These are phyloP conservation scores for Hyphodiscus sp. DNA, from an alignment of 2,329 filamentous ascomycete species.

Conservation along the genomic window DNA sequence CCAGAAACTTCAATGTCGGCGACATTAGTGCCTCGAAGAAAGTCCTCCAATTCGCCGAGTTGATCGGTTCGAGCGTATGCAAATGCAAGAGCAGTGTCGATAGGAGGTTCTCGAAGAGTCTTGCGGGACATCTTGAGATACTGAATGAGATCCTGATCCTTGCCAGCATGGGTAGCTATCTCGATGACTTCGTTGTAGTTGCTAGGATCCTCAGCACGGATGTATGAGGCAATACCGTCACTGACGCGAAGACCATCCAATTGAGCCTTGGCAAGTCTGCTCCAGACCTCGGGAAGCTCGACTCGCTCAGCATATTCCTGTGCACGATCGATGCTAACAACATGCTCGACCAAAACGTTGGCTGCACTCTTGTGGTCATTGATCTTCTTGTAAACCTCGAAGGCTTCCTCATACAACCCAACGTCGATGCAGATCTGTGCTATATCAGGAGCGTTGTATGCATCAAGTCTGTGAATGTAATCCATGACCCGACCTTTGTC, in stretches of 20 bases:
- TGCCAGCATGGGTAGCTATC: slow-evolving; percentile 87
- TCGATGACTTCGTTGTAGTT: slow-evolving; percentile 97
- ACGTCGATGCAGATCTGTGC: slow-evolving; percentile 90
- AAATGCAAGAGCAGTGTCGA: slow-evolving; percentile 92
- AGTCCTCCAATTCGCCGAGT: slow-evolving; percentile 90
- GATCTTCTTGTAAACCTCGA: slow-evolving; percentile 98
- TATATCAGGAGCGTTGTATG: slow-evolving; percentile 89
- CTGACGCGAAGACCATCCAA: slow-evolving; percentile 88
- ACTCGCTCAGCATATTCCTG: slow-evolving; percentile 94
- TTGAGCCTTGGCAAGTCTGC: slow-evolving; percentile 95
- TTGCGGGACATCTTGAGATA: slow-evolving; percentile 96
- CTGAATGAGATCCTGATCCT: slow-evolving; percentile 96
- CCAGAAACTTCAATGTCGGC: slow-evolving; percentile 94
- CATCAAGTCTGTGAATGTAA: slow-evolving; percentile 87
- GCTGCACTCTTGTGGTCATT: slow-evolving; percentile 81
- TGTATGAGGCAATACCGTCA: slow-evolving; percentile 94
- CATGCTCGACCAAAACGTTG: slow-evolving; percentile 88
- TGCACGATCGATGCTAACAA: slow-evolving; percentile 96
- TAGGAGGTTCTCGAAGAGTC: slow-evolving; percentile 85
- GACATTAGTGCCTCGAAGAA: slow-evolving; percentile 86
- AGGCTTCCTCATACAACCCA: slow-evolving; percentile 91
- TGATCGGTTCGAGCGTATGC: slow-evolving; percentile 88
- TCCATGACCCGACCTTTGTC: slow-evolving; percentile 93
- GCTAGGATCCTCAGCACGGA: slow-evolving; percentile 84
- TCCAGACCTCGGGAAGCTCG: slow-evolving; percentile 93